These are phyloP conservation scores for Acer saccharum DNA, from an alignment of 345 rosid genomes.

Conservation along the genomic window DNA sequence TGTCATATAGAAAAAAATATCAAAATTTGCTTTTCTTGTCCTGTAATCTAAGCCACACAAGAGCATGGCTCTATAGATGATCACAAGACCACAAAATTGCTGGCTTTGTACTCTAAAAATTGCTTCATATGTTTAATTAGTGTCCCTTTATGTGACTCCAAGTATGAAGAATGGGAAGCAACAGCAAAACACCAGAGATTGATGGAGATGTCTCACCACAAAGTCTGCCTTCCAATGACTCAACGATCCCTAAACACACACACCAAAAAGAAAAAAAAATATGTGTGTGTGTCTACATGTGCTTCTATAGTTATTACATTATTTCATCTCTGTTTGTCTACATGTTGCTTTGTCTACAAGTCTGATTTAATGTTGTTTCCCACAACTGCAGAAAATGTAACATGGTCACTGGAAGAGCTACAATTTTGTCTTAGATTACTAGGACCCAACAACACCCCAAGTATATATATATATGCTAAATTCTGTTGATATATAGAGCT, in stretches of 20 bases:
- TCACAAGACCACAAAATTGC: background rate
- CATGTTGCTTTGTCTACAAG: constrained; percentile 14
- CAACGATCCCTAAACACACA: background rate
- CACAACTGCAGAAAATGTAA: background rate
- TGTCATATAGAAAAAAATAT: too few species aligned
- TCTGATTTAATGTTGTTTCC: constrained; percentile 13
- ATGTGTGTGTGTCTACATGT: constrained; percentile 22
- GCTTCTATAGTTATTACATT: constrained; percentile 2
- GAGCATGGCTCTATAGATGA: background rate
- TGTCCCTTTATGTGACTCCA: background rate
- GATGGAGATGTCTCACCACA: constrained; percentile 22
- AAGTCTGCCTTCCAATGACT: constrained; percentile 16
- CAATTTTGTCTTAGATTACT: background rate
- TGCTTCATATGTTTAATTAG: background rate
- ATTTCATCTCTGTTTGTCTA: constrained; percentile 11
- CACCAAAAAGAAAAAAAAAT: background rate
- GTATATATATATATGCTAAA: background rate
- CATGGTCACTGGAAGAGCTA: background rate
- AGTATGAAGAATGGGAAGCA: background rate
- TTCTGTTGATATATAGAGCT: too few species aligned
- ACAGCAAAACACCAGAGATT: background rate
- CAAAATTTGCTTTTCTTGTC: too few species aligned
- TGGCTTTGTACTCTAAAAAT: background rate
- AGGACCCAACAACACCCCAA: background rate
- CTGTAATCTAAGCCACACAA: too few species aligned